phyloP scores from a whole-genome alignment of 2,329 filamentous ascomycete genomes.

The Harringtonia lauricola region DNA sequence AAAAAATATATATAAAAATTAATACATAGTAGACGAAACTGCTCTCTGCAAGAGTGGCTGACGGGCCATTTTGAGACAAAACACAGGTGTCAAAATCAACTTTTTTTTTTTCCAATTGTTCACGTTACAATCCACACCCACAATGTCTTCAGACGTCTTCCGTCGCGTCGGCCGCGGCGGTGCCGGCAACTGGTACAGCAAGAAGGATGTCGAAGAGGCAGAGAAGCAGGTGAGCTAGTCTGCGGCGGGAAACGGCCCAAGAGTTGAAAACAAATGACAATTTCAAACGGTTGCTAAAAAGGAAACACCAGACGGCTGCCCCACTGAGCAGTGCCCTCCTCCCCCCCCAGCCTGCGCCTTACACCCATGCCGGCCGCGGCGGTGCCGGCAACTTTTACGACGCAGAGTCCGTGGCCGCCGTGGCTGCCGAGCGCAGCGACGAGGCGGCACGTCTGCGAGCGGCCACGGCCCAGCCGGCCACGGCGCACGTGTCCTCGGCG shows the following conservation, averaged over 20 bases:
- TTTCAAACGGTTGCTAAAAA: too few relatives aligned
- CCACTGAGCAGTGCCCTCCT: constrained; percentile 11
- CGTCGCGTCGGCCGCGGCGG: constrained; percentile 48
- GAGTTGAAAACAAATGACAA: too few relatives aligned
- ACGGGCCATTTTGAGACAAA: too few relatives aligned
- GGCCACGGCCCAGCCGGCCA: constrained; percentile 8
- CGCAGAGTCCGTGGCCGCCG: constrained; percentile 23
- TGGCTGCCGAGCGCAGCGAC: constrained; percentile 22
- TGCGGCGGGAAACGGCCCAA: too few relatives aligned
- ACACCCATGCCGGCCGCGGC: constrained; percentile 41
- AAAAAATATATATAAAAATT: too few relatives aligned
- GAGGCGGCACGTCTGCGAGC: constrained; percentile 17
- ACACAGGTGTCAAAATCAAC: too few relatives aligned
- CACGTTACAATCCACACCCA: neutral
- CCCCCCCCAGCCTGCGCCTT: constrained; percentile 12
- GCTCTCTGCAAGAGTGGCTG: too few relatives aligned
- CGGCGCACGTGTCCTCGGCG: too few relatives aligned
- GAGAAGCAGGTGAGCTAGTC: constrained; percentile 9
- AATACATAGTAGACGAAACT: too few relatives aligned
- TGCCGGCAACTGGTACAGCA: constrained; percentile 50
- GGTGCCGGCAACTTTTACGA: constrained; percentile 51
- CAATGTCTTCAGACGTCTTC: constrained; percentile 26
- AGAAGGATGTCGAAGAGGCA: constrained; percentile 38
- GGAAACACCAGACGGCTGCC: neutral
- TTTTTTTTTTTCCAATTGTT: neutral